phyloP scores from a whole-genome alignment of 768 basidiomycete genomes.

The Hysterangium stoloniferum region DNA sequence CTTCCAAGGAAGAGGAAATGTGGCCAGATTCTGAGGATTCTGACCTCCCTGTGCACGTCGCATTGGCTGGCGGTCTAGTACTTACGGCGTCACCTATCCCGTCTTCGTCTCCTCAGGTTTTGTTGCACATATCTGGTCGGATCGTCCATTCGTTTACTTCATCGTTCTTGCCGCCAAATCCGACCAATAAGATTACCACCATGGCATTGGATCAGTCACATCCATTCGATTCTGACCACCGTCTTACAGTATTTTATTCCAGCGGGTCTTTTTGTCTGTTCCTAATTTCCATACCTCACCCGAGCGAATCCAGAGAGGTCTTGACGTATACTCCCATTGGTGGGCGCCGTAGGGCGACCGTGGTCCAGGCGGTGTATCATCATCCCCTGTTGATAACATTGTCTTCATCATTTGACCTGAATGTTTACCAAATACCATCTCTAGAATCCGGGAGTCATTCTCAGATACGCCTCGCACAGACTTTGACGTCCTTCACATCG shows the following conservation, averaged over 20 bases:
- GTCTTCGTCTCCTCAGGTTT: conserved; percentile 28
- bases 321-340: conserved; percentile 41
- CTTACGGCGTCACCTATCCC: conserved; percentile 45
- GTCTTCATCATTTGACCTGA: conserved; percentile 57
- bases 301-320: conserved; percentile 32
- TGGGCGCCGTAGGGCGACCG: conserved; percentile 32
- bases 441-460: conserved; percentile 32
- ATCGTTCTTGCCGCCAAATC: conserved; percentile 28
- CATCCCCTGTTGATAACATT: conserved; percentile 72
- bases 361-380: conserved; percentile 65
- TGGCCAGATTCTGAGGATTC: neutral
- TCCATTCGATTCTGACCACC: conserved; percentile 32
- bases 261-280: conserved; percentile 63
- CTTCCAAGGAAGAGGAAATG: neutral
- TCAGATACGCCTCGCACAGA: conserved; percentile 38
- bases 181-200: conserved; percentile 44
- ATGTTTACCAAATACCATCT: conserved; percentile 59
- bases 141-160: conserved; percentile 36
- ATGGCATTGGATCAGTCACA: conserved; percentile 72
- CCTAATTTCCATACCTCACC: conserved; percentile 39
- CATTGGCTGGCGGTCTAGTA: conserved; percentile 53
- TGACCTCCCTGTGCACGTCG: conserved; percentile 29
- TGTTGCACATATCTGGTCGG: conserved; percentile 29
- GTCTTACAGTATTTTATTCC: conserved; percentile 54
- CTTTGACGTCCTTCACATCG: conserved; percentile 68